Percentiles rank a stretch among this genome's conserved stretches.
Conservation (phyloP, 257 asterid genomes). For the Verbena officinalis region DNA sequence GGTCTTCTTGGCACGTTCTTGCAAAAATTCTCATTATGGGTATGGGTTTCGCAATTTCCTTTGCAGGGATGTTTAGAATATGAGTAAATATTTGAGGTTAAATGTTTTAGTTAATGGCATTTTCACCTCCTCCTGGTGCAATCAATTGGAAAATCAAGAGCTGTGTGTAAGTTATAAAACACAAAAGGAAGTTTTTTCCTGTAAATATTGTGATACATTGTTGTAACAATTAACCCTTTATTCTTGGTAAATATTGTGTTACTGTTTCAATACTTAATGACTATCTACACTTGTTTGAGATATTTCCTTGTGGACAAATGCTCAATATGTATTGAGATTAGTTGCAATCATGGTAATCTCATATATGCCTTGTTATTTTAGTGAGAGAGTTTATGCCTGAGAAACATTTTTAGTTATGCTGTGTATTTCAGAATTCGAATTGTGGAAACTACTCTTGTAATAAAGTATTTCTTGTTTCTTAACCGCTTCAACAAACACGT, state of each 20-base stretch:
- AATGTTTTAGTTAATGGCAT: neutral
- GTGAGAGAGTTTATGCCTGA: constrained; percentile 13
- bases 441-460: constrained; percentile 1
- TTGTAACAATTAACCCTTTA: neutral
- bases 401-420: neutral
- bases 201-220: no score
- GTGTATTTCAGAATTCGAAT: neutral
- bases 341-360: neutral
- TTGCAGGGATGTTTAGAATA: neutral
- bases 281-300: neutral
- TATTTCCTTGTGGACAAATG: neutral
- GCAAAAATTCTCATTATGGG: neutral
- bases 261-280: constrained; percentile 3
- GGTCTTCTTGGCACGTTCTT: neutral
- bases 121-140: constrained; percentile 2
- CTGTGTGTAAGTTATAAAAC: neutral
- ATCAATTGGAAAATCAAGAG: neutral
- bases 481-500: neutral
- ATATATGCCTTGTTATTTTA: neutral
- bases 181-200: neutral
- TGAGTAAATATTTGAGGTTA: constrained; percentile 7
- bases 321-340: neutral
- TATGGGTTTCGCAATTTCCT: constrained; percentile 7
- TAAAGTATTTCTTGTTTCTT: constrained; percentile 10
- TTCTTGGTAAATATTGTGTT: neutral